Conservation (phyloP, 2,329 filamentous ascomycete genomes). For the Fusarium gaditjirri region DNA sequence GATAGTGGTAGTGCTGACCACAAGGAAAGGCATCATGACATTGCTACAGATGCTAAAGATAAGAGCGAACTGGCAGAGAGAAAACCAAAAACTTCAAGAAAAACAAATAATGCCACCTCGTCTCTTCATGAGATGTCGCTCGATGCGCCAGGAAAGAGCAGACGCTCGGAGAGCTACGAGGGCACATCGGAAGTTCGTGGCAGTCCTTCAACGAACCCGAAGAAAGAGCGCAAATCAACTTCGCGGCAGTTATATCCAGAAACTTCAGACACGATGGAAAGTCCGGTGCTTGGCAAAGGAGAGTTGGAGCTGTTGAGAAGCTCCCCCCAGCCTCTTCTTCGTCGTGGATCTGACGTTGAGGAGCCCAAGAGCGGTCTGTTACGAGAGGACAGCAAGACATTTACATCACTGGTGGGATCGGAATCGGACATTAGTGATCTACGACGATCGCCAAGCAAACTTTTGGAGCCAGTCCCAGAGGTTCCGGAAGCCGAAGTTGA, state of each 20-base stretch:
- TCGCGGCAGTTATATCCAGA: slow-evolving; percentile 38
- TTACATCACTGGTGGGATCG: slow-evolving; percentile 35
- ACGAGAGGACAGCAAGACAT: slow-evolving; percentile 45
- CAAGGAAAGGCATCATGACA: slow-evolving; percentile 13
- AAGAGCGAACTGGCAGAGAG: neutral
- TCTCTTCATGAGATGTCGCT: neutral
- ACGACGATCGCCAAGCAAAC: slow-evolving; percentile 55
- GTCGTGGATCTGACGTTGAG: slow-evolving; percentile 45
- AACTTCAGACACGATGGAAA: slow-evolving; percentile 49
- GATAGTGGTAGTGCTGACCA: slow-evolving; percentile 41
- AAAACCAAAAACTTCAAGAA: neutral
- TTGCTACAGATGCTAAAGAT: slow-evolving; percentile 8
- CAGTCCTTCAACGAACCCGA: slow-evolving; percentile 33
- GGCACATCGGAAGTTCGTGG: neutral
- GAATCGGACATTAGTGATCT: slow-evolving; percentile 51
- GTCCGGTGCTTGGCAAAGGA: slow-evolving; percentile 51
- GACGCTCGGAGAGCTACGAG: slow-evolving; percentile 3
- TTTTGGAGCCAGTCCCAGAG: slow-evolving; percentile 64
- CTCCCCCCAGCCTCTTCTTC: slow-evolving; percentile 44
- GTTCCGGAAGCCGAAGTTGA: slow-evolving; percentile 58
- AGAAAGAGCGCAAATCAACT: slow-evolving; percentile 40
- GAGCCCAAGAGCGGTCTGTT: slow-evolving; percentile 47
- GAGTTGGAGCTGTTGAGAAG: slow-evolving; percentile 31
- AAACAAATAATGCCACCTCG: neutral
- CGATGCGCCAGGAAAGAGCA: slow-evolving; percentile 9